Base-by-base conservation (phyloP, 140 eudicot species). In the Anethum foeniculum region DNA sequence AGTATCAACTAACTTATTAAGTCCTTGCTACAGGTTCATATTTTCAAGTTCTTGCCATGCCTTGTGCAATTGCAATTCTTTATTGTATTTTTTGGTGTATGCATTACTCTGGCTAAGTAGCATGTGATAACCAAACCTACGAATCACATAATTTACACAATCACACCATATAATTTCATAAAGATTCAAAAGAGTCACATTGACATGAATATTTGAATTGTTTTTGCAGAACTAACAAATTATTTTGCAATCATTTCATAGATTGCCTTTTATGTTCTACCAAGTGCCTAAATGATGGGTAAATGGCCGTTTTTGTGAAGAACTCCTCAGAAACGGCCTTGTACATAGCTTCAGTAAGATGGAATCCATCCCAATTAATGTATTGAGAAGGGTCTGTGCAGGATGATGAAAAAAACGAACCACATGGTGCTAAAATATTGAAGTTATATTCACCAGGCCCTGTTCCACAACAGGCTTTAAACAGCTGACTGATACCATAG, bases 311-410 rank as follows among this genome's bases (percentile, higher is more conserved):
- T 13, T 91, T 93, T 28, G 88, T 85, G 14, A 92, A 49, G 30
- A 92, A 90, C 41, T 79, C 79, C 10, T 86, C 87, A 27, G 93
- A 86, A 71, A 92, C 76, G 8, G 80, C 91, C 84, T 86, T 89
- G 78, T 94, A 81, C 99, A 94, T 89, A 47, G 92, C 97, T 81
- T 94, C 99, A 0, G 99, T 92, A 3, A 92, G 81, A 79, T 94
- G 99, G 80, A 90, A 96, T 16, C 99, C 99, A 46, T 94, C 99
- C 99, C 99, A 94, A 28, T 94, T 94, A 21, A 94, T 81, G 34
- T 88, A 94, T 65, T 85, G 48, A 18, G 92, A 84, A n/a, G 99
- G 99, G 64, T 89, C 44, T 11, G 82, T 16, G 67, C 99, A 94
- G 7, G 97, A 81, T 56, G 36, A 81, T 1, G 97, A 58, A 19